phyloP scores from a whole-genome alignment of 2,329 filamentous ascomycete species.

The Penicillium occitanis region DNA sequence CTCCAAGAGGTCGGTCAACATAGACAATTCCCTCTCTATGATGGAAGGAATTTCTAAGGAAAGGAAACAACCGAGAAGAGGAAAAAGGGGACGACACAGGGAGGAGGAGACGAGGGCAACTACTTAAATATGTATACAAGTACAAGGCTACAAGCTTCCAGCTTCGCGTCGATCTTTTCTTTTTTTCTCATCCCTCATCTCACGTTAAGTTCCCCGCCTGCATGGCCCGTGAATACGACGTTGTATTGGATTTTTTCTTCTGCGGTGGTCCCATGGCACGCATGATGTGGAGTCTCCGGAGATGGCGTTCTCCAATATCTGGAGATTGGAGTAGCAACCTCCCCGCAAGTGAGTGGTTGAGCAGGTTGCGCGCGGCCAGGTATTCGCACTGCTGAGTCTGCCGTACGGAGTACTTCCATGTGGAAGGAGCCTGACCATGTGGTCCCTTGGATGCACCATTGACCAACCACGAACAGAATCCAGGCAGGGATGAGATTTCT shows the following conservation, averaged over 20 bases:
- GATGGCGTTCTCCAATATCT: slow-evolving; percentile 7
- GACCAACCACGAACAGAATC: not conserved
- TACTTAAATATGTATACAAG: slow-evolving; percentile 12
- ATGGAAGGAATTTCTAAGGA: not conserved
- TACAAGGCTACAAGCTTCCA: not conserved
- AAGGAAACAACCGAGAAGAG: slow-evolving; percentile 3
- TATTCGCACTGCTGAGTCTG: not conserved
- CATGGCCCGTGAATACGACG: slow-evolving; percentile 15
- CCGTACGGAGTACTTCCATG: slow-evolving; percentile 9
- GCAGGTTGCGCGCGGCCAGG: slow-evolving; percentile 9
- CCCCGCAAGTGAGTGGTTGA: slow-evolving; percentile 9
- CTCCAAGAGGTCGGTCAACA: not conserved
- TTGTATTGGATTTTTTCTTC: slow-evolving; percentile 9
- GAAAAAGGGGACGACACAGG: not conserved
- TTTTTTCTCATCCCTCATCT: not conserved
- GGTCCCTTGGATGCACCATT: slow-evolving; percentile 7
- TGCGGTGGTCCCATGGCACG: slow-evolving; percentile 15
- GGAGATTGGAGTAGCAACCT: slow-evolving; percentile 5
- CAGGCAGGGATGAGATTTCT: slow-evolving; percentile 2
- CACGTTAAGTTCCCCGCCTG: slow-evolving; percentile 13
- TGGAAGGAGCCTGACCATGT: slow-evolving; percentile 13
- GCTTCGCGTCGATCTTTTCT: slow-evolving; percentile 1
- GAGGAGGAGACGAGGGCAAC: not conserved
- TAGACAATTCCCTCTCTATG: slow-evolving; percentile 7
- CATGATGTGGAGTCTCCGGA: slow-evolving; percentile 15